These are phyloP conservation scores for Russula compacta DNA, from an alignment of 768 basidiomycete species.

Conservation along the genomic window DNA sequence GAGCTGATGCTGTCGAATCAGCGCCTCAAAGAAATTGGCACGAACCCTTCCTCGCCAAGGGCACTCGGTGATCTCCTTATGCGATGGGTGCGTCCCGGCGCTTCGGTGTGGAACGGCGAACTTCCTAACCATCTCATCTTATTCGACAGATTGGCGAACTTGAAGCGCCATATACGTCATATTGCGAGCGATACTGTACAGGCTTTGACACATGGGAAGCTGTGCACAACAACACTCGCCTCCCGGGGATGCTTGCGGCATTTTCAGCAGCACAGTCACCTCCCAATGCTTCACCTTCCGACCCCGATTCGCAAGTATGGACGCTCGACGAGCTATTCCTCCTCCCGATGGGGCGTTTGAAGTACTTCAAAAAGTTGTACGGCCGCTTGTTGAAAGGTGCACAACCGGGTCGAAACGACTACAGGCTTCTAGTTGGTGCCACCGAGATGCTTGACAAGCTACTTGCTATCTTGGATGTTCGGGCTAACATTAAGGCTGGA, in stretches of 20 bases:
- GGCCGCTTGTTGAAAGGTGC: conserved; percentile 78
- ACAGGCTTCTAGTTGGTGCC: conserved; percentile 69
- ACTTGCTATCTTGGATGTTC: conserved; percentile 54
- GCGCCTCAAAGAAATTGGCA: conserved; percentile 92
- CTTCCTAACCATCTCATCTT: conserved; percentile 11
- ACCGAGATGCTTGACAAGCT: conserved; percentile 72
- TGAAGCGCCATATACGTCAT: conserved; percentile 75
- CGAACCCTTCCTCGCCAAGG: conserved; percentile 86
- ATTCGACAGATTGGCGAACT: conserved; percentile 77
- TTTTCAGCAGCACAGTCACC: conserved; percentile 64
- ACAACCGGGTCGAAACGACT: conserved; percentile 77
- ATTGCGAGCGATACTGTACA: conserved; percentile 57
- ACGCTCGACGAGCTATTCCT: conserved; percentile 83
- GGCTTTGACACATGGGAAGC: conserved; percentile 84
- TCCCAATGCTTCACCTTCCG: conserved; percentile 31
- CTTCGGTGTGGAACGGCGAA: conserved; percentile 12
- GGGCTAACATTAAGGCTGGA: conserved; percentile 45
- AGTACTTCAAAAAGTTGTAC: conserved; percentile 91
- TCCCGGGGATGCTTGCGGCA: conserved; percentile 53
- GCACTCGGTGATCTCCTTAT: conserved; percentile 92
- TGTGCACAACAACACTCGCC: conserved; percentile 64
- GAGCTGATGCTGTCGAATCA: conserved; percentile 27
- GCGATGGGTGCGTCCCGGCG: conserved; percentile 76
- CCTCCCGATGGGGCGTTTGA: conserved; percentile 73
- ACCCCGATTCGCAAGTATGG: conserved; percentile 45